Evolutionary conservation across 1,284 basidiomycete species (phyloP), one percentile per base, ranked within the genome.

Genomic region (Abortiporus biennis): DNA sequence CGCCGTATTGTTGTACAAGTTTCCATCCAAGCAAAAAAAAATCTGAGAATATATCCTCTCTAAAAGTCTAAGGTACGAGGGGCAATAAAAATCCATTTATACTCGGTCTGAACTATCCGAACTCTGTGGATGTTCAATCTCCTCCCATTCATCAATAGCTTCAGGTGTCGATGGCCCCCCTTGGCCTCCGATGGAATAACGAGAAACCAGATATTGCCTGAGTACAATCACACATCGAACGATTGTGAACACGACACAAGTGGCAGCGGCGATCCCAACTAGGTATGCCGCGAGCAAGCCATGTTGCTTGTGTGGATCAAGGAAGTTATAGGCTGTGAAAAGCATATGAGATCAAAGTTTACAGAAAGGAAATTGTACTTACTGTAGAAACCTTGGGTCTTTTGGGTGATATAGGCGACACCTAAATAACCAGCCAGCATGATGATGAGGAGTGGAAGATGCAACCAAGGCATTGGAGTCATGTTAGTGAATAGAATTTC

Each of bases 301-400:
- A 19, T 56, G 53, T 36, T 66, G 50, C n/a, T 46, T 50, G 13
- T 43, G 8, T 0, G 72, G 71, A 44, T 76, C 49, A 13, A 76
- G 63, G 57, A 75, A 76, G 17, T 52, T 43, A 47, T 76, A 83
- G 0, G 66, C 78, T 61, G 43, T 15, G 36, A 8, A n/a, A 17
- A 31, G 4, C 29, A 17, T 33, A 22, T 33, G 15, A 34, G 33
- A 32, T 24, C 23, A 35, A 19, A 23, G 6, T 38, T 27, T 35
- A 38, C 23, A 17, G 21, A 32, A 35, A 16, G 24, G 21, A 39
- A 40, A 30, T 23, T 30, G 6, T 29, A 71, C 78, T 44, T 49
- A 85, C 81, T 61, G 55, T 85, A 85, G 53, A 80, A 72, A 1
- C 73, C 72, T 52, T 81, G 76, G 0, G 73, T 73, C 1, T 63